Evolutionary conservation across 495 filamentous ascomycete species (phyloP).

Genomic region (Pyronema omphalodes): DNA sequence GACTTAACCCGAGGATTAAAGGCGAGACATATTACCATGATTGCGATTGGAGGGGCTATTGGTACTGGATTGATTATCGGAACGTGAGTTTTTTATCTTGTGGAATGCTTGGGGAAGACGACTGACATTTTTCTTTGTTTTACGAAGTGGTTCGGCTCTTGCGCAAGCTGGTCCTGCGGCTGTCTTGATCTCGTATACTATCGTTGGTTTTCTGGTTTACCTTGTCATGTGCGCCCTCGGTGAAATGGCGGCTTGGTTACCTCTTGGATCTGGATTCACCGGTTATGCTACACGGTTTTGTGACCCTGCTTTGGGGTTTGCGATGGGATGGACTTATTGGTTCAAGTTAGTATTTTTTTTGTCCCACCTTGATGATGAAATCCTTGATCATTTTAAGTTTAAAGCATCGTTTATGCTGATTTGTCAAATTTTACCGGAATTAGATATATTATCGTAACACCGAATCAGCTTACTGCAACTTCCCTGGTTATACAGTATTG

Average conservation of each 20-base stretch:
- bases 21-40: slow-evolving; percentile 55
- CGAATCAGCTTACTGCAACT: slow-evolving; percentile 61
- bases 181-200: slow-evolving; percentile 46
- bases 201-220: slow-evolving; percentile 42
- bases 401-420: not conserved
- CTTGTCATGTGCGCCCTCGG: slow-evolving; percentile 43
- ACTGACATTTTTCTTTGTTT: slow-evolving; percentile 1
- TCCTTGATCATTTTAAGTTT: not conserved
- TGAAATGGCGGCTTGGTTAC: slow-evolving; percentile 45
- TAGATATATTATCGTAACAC: slow-evolving; percentile 59
- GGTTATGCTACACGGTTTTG: slow-evolving; percentile 43
- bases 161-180: slow-evolving; percentile 51
- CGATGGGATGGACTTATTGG: slow-evolving; percentile 46
- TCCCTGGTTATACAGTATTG: slow-evolving; percentile 56
- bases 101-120: not conserved
- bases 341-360: slow-evolving; percentile 28
- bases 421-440: slow-evolving; percentile 22
- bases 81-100: slow-evolving; percentile 18
- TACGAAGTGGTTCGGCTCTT: slow-evolving; percentile 42
- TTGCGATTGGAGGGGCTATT: slow-evolving; percentile 73
- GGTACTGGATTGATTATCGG: slow-evolving; percentile 50
- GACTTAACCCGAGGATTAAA: slow-evolving; percentile 43
- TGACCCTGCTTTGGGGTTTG: slow-evolving; percentile 45
- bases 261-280: slow-evolving; percentile 37
- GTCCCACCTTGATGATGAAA: not conserved